phyloP scores from a whole-genome alignment of 192 early-diverging fungal genomes.

The Paraglomus brasilianum region DNA sequence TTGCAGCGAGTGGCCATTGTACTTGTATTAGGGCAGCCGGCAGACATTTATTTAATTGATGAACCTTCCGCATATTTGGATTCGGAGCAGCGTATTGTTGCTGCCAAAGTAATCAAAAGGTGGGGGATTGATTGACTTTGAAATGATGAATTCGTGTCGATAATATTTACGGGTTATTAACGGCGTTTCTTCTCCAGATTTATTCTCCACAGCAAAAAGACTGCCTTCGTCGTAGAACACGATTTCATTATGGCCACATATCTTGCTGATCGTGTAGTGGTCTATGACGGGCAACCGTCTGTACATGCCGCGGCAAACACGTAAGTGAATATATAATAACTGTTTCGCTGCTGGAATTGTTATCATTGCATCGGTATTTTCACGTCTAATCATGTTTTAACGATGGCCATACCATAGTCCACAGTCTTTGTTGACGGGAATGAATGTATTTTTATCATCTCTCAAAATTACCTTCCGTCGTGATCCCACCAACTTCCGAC shows the following conservation, averaged over 20 bases:
- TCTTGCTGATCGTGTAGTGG: conserved; percentile 93
- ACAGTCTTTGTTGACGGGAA: conserved; percentile 87
- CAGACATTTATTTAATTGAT: conserved; percentile 97
- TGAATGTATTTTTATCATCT: conserved; percentile 94
- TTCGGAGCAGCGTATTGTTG: conserved; percentile 98
- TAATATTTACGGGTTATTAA: not conserved
- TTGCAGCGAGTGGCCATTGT: conserved; percentile 98
- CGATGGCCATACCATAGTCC: conserved; percentile 49
- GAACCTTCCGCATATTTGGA: conserved; percentile 98
- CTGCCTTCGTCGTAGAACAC: conserved; percentile 98
- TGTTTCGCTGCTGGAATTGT: too few species aligned
- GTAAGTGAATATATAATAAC: conserved; percentile 35
- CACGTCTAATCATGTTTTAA: too few species aligned
- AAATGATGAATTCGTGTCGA: too few species aligned
- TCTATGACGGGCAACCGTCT: conserved; percentile 91
- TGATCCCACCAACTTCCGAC: conserved; percentile 95
- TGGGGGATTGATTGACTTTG: too few species aligned
- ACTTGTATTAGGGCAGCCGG: conserved; percentile 81
- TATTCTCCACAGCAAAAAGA: conserved; percentile 94
- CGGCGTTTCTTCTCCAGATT: conserved; percentile 42
- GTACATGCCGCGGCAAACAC: conserved; percentile 75
- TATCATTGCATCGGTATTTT: too few species aligned
- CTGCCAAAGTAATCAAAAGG: conserved; percentile 97
- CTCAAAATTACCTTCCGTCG: conserved; percentile 96
- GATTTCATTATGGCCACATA: conserved; percentile 99